Conservation (phyloP, 2,329 filamentous ascomycete genomes). For the Trichoderma afroharzianum region DNA sequence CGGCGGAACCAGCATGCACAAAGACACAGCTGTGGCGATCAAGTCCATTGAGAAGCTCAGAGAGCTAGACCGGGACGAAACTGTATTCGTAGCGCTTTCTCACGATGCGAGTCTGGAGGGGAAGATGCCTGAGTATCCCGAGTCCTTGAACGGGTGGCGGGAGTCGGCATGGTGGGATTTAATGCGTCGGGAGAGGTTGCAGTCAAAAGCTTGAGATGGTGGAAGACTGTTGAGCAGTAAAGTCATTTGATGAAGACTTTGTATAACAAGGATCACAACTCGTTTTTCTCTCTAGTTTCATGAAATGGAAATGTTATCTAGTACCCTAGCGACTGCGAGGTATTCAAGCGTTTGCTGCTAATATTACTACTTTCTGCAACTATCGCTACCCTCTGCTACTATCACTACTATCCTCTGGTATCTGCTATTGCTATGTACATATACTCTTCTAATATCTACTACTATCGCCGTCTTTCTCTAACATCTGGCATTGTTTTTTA, state of each 20-base stretch:
- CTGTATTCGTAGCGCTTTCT: neutral
- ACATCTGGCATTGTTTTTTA: too few species aligned
- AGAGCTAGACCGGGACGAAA: neutral
- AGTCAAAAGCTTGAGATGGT: neutral
- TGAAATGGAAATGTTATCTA: too few species aligned
- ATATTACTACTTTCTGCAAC: too few species aligned
- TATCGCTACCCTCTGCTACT: too few species aligned
- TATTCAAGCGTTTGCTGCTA: too few species aligned
- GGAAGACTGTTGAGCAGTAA: neutral
- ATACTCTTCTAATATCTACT: too few species aligned
- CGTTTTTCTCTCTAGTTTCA: neutral
- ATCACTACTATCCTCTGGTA: too few species aligned
- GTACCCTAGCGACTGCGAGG: too few species aligned
- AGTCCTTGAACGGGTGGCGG: neutral
- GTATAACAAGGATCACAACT: neutral
- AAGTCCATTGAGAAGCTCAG: neutral
- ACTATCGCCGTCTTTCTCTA: too few species aligned
- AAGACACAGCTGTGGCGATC: neutral
- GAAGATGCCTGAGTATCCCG: neutral
- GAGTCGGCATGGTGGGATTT: neutral
- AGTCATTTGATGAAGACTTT: neutral
- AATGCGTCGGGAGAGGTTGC: neutral
- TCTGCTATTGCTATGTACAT: too few species aligned
- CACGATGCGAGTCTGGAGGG: neutral
- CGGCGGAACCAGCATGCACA: neutral